Evolutionary conservation across 2,329 filamentous ascomycete genomes (phyloP).

Genomic region (Helotiales sp.): DNA sequence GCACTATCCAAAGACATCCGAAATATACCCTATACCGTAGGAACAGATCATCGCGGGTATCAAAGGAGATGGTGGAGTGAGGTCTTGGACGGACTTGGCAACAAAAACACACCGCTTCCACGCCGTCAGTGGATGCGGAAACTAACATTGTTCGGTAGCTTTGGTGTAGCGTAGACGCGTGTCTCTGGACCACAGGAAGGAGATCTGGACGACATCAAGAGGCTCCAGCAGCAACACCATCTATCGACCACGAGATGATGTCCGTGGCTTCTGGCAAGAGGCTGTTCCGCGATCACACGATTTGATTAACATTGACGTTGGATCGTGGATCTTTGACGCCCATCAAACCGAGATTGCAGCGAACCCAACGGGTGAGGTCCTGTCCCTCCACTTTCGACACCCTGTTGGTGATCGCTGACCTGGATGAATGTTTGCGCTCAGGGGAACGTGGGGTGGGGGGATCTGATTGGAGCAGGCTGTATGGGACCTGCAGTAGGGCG

Average conservation of each 20-base stretch:
- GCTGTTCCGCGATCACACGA: not conserved
- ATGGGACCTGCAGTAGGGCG: not conserved
- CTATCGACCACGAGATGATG: not conserved
- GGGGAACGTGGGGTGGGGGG: not conserved
- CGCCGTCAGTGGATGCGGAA: not conserved
- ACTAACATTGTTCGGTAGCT: not conserved
- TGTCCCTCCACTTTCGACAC: not conserved
- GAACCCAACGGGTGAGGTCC: constrained; percentile 1
- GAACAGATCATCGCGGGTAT: not conserved
- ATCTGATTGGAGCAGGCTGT: not conserved
- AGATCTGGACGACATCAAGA: not conserved
- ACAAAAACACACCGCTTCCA: not conserved
- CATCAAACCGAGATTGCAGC: not conserved
- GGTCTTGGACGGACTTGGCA: not conserved
- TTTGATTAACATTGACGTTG: not conserved
- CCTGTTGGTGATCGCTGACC: not conserved
- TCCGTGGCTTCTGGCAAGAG: not conserved
- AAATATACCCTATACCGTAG: not conserved
- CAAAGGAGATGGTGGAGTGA: not conserved
- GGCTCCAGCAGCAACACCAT: not conserved
- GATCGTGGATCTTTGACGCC: not conserved
- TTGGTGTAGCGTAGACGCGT: not conserved
- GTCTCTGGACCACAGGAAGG: not conserved
- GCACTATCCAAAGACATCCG: not conserved
- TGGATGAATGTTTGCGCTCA: not conserved